Evolutionary conservation across 495 filamentous ascomycete genomes (phyloP).

Genomic region (Trichodelitschia bisporula): DNA sequence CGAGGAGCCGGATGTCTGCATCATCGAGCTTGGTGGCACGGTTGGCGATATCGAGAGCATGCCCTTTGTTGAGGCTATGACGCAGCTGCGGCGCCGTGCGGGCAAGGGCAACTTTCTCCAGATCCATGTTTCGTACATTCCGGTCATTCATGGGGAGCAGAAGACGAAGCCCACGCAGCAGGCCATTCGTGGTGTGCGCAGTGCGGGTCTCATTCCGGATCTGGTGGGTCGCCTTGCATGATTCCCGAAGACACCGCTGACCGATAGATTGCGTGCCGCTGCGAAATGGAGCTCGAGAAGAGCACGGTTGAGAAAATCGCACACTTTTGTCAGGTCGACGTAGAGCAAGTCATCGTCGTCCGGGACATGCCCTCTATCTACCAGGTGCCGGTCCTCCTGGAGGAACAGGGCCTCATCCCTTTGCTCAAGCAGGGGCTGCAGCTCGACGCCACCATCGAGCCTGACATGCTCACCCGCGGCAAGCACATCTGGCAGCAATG

Average conservation of each 20-base stretch:
- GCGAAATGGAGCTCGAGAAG: conserved; percentile 42
- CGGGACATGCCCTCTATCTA: conserved; percentile 71
- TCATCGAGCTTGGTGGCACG: conserved; percentile 58
- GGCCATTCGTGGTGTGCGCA: conserved; percentile 59
- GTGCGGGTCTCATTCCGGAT: conserved; percentile 66
- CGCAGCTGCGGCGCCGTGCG: conserved; percentile 43
- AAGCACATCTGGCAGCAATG: conserved; percentile 45
- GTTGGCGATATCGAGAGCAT: conserved; percentile 80
- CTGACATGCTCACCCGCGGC: conserved; percentile 29
- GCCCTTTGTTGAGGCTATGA: conserved; percentile 73
- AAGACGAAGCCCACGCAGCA: conserved; percentile 96
- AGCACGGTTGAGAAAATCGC: conserved; percentile 74
- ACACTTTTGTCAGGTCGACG: conserved; percentile 57
- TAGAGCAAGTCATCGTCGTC: conserved; percentile 61
- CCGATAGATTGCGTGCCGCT: conserved; percentile 67
- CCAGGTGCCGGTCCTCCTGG: conserved; percentile 75
- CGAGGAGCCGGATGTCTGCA: conserved; percentile 74
- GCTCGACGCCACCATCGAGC: conserved; percentile 27
- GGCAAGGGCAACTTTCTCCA: conserved; percentile 65
- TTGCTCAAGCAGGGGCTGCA: conserved; percentile 33
- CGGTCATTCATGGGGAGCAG: conserved; percentile 48
- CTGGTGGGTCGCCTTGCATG: conserved; percentile 22
- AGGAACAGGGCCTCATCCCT: conserved; percentile 46
- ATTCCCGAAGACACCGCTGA: conserved; percentile 1
- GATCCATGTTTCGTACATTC: conserved; percentile 66